These are phyloP conservation scores for Irpex sp. DNA, from an alignment of 1,284 basidiomycete species.

Conservation along the genomic window DNA sequence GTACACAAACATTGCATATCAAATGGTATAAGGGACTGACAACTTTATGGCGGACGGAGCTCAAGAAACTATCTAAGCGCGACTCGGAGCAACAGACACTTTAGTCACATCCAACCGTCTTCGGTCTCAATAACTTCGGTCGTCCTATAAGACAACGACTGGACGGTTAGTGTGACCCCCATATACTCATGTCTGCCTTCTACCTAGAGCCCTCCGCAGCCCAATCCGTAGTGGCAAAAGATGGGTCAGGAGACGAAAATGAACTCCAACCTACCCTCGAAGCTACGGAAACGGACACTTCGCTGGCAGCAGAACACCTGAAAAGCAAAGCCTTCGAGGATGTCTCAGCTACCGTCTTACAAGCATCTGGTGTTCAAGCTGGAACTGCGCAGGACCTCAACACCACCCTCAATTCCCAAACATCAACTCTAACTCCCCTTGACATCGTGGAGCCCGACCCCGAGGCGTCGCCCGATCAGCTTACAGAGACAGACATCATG, in stretches of 20 bases:
- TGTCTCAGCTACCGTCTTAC: neutral
- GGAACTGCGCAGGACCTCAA: neutral
- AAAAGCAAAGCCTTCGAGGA: neutral
- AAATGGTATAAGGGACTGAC: too few species aligned
- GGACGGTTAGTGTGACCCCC: too few species aligned
- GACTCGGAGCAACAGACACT: too few species aligned
- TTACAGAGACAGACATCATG: constrained; percentile 22
- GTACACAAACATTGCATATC: too few species aligned
- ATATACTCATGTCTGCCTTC: neutral
- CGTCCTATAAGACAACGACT: too few species aligned
- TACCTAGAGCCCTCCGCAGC: neutral
- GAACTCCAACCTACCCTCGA: neutral
- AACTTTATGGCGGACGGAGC: too few species aligned
- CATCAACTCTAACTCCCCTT: neutral
- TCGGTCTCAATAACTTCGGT: too few species aligned
- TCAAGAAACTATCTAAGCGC: too few species aligned
- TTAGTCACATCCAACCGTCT: too few species aligned
- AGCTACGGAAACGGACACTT: neutral
- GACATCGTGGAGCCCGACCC: neutral
- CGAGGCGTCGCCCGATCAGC: neutral
- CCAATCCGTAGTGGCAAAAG: neutral
- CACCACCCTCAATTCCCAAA: neutral
- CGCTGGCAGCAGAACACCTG: neutral
- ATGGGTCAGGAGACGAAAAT: neutral
- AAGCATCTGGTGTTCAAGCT: neutral